Evolutionary conservation across 2,329 filamentous ascomycete genomes (phyloP).

Genomic region (Neofusicoccum cordaticola): DNA sequence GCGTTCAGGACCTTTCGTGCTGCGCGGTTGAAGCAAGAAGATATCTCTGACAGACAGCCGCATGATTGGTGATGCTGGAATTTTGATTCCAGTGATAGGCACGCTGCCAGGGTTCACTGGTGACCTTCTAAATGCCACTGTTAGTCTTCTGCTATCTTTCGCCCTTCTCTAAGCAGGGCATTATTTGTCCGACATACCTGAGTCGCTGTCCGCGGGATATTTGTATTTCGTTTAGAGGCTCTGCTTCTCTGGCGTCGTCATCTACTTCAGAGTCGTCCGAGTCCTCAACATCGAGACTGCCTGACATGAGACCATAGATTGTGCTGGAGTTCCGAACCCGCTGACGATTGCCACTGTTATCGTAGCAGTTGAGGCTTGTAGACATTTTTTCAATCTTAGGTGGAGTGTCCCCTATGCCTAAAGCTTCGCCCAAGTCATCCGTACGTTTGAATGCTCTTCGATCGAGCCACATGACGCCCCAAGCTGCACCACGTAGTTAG

Average conservation of each 20-base stretch:
- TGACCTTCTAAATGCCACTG: not conserved
- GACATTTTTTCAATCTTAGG: not conserved
- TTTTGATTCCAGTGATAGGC: not conserved
- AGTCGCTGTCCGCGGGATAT: not conserved
- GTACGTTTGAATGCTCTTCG: conserved; percentile 30
- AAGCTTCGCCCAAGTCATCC: conserved; percentile 1
- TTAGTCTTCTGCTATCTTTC: not conserved
- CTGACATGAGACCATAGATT: not conserved
- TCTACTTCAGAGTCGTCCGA: not conserved
- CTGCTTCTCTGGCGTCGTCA: not conserved
- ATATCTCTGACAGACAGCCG: conserved; percentile 45
- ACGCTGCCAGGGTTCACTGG: not conserved
- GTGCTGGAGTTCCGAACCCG: conserved; percentile 8
- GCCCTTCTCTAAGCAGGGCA: too few relatives aligned
- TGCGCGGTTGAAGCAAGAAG: conserved; percentile 41
- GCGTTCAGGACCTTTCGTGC: not conserved
- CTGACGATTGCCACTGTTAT: not conserved
- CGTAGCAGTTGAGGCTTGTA: not conserved
- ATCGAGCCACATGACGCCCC: conserved; percentile 39
- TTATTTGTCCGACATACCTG: not conserved
- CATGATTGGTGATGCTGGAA: conserved; percentile 33
- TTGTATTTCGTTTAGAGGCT: not conserved
- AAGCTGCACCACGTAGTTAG: conserved; percentile 19
- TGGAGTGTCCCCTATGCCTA: not conserved
- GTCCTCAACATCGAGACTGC: not conserved